Evolutionary conservation across 768 basidiomycete genomes (phyloP).

Genomic region (Mycena filopes): DNA sequence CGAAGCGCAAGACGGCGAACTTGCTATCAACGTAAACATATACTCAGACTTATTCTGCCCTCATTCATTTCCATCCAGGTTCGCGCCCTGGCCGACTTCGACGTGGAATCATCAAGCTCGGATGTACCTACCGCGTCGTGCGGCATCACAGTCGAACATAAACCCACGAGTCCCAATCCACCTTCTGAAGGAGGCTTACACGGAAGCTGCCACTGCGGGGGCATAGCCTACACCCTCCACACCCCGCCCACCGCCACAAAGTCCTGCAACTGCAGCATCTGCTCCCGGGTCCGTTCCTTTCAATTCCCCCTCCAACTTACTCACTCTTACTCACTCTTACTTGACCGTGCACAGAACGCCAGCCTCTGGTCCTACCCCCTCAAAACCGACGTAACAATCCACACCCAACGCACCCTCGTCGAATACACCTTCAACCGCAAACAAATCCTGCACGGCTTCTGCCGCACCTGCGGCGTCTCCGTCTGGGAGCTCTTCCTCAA

Average conservation of each 20-base stretch:
- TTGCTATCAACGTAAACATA: constrained; percentile 10
- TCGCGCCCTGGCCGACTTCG: constrained; percentile 11
- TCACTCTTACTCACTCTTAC: not conserved
- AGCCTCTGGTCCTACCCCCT: constrained; percentile 13
- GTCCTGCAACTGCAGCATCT: constrained; percentile 24
- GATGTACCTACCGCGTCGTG: not conserved
- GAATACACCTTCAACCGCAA: constrained; percentile 14
- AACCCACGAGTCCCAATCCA: not conserved
- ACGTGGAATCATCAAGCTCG: not conserved
- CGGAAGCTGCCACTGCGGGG: constrained; percentile 14
- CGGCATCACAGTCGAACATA: not conserved
- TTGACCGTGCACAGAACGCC: constrained; percentile 4
- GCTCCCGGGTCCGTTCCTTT: constrained; percentile 16
- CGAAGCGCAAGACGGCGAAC: not conserved
- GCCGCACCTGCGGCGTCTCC: constrained; percentile 14
- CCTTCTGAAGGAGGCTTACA: not conserved
- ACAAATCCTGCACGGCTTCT: constrained; percentile 13
- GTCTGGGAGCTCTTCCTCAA: constrained; percentile 21
- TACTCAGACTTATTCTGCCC: not conserved
- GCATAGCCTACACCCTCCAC: constrained; percentile 14
- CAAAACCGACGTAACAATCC: not conserved
- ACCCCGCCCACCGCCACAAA: constrained; percentile 1
- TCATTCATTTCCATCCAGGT: not conserved
- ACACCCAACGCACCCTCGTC: not conserved
- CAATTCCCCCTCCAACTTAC: too few species aligned